A percentile compares a stretch with the other conserved stretches of the same genome.
Evolutionary conservation across 177 flowering plant species (phyloP).

Genomic region (Telopea speciosissima): DNA sequence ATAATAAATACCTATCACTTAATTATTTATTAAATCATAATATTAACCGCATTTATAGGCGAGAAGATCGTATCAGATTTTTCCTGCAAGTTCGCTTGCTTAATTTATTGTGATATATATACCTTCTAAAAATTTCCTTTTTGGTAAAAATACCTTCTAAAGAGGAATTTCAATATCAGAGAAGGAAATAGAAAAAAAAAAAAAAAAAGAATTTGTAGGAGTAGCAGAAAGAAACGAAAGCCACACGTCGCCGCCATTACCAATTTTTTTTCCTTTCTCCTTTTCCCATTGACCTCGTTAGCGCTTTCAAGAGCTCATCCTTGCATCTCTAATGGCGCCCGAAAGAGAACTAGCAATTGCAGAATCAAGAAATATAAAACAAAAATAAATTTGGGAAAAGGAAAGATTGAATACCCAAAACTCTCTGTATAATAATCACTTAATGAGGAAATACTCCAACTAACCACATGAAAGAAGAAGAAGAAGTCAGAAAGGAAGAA

Average conservation of each 20-base stretch:
- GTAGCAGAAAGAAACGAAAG: background rate
- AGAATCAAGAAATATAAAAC: background rate
- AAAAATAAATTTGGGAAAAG: background rate
- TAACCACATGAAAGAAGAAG: background rate
- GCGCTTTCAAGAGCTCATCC: background rate
- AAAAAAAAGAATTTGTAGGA: background rate
- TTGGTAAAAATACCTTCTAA: too few species aligned
- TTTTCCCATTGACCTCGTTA: conserved; percentile 17
- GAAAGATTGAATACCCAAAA: background rate
- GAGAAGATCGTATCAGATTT: too few species aligned
- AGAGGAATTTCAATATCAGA: too few species aligned
- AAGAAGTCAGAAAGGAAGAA: background rate
- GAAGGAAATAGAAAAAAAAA: too few species aligned
- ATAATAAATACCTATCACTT: too few species aligned
- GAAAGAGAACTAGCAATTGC: background rate
- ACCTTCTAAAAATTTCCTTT: too few species aligned
- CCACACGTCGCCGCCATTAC: conserved; percentile 29
- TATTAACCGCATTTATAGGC: too few species aligned
- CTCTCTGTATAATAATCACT: too few species aligned
- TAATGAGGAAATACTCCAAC: background rate
- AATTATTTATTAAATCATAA: too few species aligned
- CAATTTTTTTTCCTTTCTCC: conserved; percentile 10
- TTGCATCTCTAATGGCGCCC: conserved; percentile 15
- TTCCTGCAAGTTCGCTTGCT: too few species aligned
- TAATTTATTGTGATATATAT: too few species aligned